Conservation (phyloP, 257 asterid genomes). For the Salvia splendens region DNA sequence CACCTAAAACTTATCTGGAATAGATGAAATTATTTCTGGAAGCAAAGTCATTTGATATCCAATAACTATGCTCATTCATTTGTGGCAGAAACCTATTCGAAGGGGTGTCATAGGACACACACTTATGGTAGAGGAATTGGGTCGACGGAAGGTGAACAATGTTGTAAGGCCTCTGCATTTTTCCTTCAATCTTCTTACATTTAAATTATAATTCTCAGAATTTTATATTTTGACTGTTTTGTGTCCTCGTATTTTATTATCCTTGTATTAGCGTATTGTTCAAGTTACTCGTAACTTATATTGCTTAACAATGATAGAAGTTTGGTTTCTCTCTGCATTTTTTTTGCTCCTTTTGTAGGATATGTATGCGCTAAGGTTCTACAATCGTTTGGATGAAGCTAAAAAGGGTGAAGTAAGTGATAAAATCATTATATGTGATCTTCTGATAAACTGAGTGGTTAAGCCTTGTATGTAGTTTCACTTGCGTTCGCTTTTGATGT, state of each 20-base stretch:
- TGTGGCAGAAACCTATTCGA: conserved; percentile 87
- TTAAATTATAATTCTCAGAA: conserved; percentile 8
- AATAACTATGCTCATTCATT: conserved; percentile 16
- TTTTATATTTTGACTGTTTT: conserved; percentile 25
- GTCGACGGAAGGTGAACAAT: conserved; percentile 75
- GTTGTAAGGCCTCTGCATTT: conserved; percentile 54
- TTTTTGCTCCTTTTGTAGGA: conserved; percentile 54
- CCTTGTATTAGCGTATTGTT: conserved; percentile 11
- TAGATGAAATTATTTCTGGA: conserved; percentile 14
- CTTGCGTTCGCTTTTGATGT: conserved; percentile 4
- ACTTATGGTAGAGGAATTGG: conserved; percentile 90
- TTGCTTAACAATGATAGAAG: neutral
- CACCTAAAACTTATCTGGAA: conserved; percentile 25
- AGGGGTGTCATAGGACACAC: conserved; percentile 84
- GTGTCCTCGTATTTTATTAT: neutral
- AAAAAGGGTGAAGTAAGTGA: conserved; percentile 93
- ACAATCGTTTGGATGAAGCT: conserved; percentile 88
- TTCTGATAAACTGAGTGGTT: conserved; percentile 2
- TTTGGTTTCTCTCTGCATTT: conserved; percentile 20
- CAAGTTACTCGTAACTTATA: conserved; percentile 17
- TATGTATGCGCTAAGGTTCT: conserved; percentile 73
- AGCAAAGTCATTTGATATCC: conserved; percentile 16
- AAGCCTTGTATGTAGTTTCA: conserved; percentile 12
- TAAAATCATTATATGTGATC: conserved; percentile 23
- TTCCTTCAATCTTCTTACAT: conserved; percentile 16